Evolutionary conservation across 2,329 filamentous ascomycete genomes (phyloP), one percentile per base, ranked within the genome.

Genomic region (Trichoderma sp.): DNA sequence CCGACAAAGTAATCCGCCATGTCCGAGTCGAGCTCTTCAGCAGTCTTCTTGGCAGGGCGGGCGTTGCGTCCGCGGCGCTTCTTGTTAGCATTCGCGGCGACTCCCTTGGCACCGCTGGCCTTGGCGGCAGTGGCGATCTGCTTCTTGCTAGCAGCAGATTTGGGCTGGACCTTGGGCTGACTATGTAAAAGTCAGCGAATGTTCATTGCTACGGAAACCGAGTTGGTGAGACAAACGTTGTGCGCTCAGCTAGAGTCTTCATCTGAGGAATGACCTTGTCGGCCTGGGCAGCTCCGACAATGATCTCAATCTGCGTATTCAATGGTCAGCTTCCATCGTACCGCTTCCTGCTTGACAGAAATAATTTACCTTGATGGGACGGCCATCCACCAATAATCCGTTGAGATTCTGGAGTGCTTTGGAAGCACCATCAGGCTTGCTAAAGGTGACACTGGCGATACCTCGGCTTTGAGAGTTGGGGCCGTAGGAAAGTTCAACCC

Each of bases 21-120:
- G 80, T 99, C 95, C 5, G 92, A 93, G 78, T 99, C 95, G 29
- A 99, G 89, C 82, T 99, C 94, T 78, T 97, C 94, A 1, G 91
- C 89, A 0, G 93, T 97, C 91, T 98, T 98, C 83, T 96, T 84
- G 75, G 89, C 82, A 72, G 90, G 85, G 74, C 90, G 87, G 71
- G 85, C 83, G 75, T 83, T 90, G 73, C 89, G 89, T 50, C 77
- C 79, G 70, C 83, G 83, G 67, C 85, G 83, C 77, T 84, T 86
- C 79, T 85, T 85, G 73, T 81, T 80, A 71, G 81, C 82, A 53
- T 80, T 83, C 57, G 81, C 79, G 57, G 78, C 81, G 64, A 75
- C 79, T 9, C 72, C 73, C 72, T 80, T 83, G 73, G 78, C 77
- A 58, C 73, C 80, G 73, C 83, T 84, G 56, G 82, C 65, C 54